Base-by-base conservation (phyloP, 805 yeast species). In the Candida adriatica region DNA sequence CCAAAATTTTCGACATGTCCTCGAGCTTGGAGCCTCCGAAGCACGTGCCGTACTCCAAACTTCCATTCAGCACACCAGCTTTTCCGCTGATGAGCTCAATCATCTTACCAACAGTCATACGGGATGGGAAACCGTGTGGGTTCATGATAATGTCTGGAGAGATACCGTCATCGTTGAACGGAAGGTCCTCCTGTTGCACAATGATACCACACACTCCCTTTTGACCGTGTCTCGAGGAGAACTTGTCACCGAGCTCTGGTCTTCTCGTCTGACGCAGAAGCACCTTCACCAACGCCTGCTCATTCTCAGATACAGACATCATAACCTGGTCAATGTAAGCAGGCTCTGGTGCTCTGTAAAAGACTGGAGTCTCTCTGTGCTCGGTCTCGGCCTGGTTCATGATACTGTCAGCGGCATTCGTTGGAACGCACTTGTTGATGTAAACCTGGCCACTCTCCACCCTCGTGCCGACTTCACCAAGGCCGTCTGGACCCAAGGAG, bases 81-180 rank as follows among this genome's bases (percentile, higher is more conserved):
- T 92, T 92, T 46, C 98, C 98, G 19, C 95, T 82, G 16, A 92
- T 82, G 41, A 90, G 68, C 59, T 92, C 98, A 45, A 92, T 76
- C 97, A 92, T 90, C 61, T 92, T 92, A 38, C 98, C 98, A 13
- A 92, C 97, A 24, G 98, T 92, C 98, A 92, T 92, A 73, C 98
- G 94, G 21, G 97, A 90, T 41, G 98, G 98, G 79, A 90, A 92
- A 65, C 96, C 98, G 58, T 90, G 98, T 2, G 98, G 98, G 54
- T 90, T 90, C 96, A 90, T 90, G 51, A 90, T 90, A 43, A 90
- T 88, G 62, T 90, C 98, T 0, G 98, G 98, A 4, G 75, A 67
- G 16, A 92, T 73, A 55, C 98, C 98, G 37, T 78, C 73, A 48
- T 92, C 97, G 53, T 79, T 85, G 61, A 90, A 90, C 10, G 98